A percentile compares a stretch with the other conserved stretches of the same genome.
Conservation (phyloP, 1,139 yeast species). For the Yamadazyma diddensiae region DNA sequence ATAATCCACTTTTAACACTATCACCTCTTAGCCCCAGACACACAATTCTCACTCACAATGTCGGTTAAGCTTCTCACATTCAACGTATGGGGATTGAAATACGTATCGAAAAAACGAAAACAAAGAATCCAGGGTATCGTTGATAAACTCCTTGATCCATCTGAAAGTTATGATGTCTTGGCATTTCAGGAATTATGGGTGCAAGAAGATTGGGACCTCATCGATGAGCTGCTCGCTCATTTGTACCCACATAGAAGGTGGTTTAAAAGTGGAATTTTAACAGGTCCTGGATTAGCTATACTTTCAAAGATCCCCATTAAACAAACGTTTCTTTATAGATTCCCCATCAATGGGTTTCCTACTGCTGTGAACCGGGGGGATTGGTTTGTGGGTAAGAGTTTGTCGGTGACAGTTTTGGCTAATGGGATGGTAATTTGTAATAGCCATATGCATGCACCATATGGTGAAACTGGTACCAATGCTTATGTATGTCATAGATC, state of each 20-base stretch:
- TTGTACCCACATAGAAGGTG: conserved; percentile 64
- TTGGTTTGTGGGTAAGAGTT: conserved; percentile 94
- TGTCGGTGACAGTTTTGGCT: conserved; percentile 68
- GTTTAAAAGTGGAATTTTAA: conserved; percentile 77
- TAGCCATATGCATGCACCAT: conserved; percentile 98
- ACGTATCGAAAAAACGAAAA: conserved; percentile 65
- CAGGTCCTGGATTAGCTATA: conserved; percentile 93
- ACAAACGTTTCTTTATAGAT: conserved; percentile 73
- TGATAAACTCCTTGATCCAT: conserved; percentile 49
- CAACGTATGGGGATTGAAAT: conserved; percentile 89
- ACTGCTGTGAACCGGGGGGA: conserved; percentile 94
- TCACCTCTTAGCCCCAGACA: too few relatives aligned
- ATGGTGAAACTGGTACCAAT: conserved; percentile 77
- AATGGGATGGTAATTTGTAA: conserved; percentile 75
- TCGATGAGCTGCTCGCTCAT: conserved; percentile 43
- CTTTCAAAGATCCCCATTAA: conserved; percentile 82
- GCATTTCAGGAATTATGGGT: conserved; percentile 96
- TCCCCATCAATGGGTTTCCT: conserved; percentile 92
- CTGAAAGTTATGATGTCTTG: conserved; percentile 68
- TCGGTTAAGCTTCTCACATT: conserved; percentile 55
- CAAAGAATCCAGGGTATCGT: conserved; percentile 75
- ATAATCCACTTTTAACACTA: too few relatives aligned
- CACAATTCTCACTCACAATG: too few relatives aligned
- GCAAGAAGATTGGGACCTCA: conserved; percentile 71
- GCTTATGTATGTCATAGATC: conserved; percentile 88